phyloP scores from a whole-genome alignment of 768 basidiomycete species.

The Phylloporus arenicola region DNA sequence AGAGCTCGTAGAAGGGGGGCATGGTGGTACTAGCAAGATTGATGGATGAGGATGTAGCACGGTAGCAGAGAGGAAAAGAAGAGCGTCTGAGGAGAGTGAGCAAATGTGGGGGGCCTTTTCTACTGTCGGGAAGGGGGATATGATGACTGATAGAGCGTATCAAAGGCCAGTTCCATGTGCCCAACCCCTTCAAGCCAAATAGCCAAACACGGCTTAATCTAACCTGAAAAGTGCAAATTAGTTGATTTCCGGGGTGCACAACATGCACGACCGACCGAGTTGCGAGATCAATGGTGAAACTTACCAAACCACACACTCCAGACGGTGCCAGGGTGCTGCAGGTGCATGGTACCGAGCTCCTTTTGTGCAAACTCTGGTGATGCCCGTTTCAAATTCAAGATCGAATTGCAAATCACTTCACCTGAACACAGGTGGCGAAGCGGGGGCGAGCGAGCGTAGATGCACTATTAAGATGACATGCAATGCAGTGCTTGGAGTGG shows the following conservation, averaged over 20 bases:
- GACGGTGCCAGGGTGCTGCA: conserved; percentile 3
- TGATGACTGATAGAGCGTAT: conserved; percentile 13
- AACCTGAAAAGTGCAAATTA: conserved; percentile 32
- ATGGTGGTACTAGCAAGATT: conserved; percentile 7
- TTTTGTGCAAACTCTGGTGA: not conserved
- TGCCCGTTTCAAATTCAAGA: not conserved
- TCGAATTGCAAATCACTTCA: not conserved
- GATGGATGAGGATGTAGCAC: not conserved
- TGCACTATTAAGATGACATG: no score
- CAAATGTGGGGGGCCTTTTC: conserved; percentile 12
- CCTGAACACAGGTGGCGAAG: not conserved
- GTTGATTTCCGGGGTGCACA: conserved; percentile 19
- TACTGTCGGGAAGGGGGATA: conserved; percentile 8
- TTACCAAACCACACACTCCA: conserved; percentile 26
- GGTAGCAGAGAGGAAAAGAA: not conserved
- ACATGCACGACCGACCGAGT: conserved; percentile 15
- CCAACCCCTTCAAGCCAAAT: conserved; percentile 17
- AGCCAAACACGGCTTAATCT: conserved; percentile 27
- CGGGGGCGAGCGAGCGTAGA: no score
- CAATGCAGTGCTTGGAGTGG: no score
- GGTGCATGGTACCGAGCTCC: not conserved
- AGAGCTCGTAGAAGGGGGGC: conserved; percentile 32
- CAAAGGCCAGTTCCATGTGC: conserved; percentile 18
- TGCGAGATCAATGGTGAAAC: conserved; percentile 5
- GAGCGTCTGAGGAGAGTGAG: conserved; percentile 1